phyloP scores from a whole-genome alignment of 768 basidiomycete species.

The Suillus plorans region DNA sequence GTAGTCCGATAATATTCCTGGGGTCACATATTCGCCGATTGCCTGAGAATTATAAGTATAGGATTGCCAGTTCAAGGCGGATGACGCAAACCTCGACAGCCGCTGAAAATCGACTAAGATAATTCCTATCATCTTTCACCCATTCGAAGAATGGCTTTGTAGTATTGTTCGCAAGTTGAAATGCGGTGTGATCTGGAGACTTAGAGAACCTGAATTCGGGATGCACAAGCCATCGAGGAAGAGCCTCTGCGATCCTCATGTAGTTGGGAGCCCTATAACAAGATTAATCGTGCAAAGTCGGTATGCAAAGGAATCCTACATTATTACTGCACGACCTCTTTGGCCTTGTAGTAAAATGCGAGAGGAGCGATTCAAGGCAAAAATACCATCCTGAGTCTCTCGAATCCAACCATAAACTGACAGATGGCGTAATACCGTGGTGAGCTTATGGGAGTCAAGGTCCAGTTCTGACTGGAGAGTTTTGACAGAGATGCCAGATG shows the following conservation, averaged over 20 bases:
- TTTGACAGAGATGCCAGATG: constrained; percentile 15
- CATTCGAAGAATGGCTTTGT: constrained; percentile 35
- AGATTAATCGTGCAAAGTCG: not conserved
- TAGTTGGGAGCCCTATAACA: constrained; percentile 13
- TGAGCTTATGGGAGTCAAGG: constrained; percentile 15
- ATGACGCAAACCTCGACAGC: not conserved
- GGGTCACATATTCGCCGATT: constrained; percentile 20
- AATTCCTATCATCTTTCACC: not conserved
- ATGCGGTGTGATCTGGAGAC: constrained; percentile 30
- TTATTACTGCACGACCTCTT: constrained; percentile 16
- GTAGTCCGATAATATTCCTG: constrained; percentile 40
- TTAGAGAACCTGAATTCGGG: constrained; percentile 17
- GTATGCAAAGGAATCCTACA: constrained; percentile 7
- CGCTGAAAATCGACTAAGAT: not conserved
- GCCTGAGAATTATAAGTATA: not conserved
- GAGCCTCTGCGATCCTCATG: constrained; percentile 13
- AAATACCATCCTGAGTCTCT: constrained; percentile 17
- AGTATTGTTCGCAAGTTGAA: constrained; percentile 38
- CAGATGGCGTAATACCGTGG: constrained; percentile 18
- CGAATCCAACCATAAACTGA: constrained; percentile 19
- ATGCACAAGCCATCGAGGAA: constrained; percentile 15
- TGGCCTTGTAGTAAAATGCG: constrained; percentile 14
- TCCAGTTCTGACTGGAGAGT: constrained; percentile 17
- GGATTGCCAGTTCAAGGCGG: not conserved
- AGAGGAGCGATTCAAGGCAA: constrained; percentile 19